A percentile compares a stretch with the other conserved stretches of the same genome.
Conservation (phyloP, 1,139 yeast genomes). For the Candida frijolesensis region DNA sequence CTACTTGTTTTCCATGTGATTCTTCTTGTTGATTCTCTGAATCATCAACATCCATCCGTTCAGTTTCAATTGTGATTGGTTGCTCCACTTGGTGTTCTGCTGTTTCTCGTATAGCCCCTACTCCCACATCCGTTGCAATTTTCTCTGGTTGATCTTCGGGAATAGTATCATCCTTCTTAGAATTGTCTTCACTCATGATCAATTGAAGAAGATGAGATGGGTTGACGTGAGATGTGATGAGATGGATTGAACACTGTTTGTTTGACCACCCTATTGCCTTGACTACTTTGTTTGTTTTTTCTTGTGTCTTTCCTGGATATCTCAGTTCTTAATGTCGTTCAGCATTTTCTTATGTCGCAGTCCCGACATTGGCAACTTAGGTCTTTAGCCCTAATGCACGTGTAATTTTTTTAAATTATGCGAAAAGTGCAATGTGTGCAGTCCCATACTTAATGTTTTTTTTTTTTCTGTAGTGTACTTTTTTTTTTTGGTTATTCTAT, state of each 20-base stretch:
- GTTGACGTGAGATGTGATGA: not conserved
- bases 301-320: not conserved
- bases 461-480: not conserved
- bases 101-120: not conserved
- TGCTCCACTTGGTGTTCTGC: constrained; percentile 2
- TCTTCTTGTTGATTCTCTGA: not conserved
- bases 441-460: not conserved
- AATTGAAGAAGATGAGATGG: not conserved
- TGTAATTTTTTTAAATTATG: not conserved
- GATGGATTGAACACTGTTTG: not conserved
- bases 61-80: not conserved
- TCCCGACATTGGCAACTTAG: not conserved
- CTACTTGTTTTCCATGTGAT: not conserved
- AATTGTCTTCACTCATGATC: constrained; percentile 13
- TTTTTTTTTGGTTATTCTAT: not conserved
- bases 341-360: not conserved
- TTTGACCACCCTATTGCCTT: not conserved
- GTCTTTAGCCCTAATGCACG: constrained; percentile 3
- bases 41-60: not conserved
- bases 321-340: not conserved
- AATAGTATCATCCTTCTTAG: constrained; percentile 5
- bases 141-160: constrained; percentile 6
- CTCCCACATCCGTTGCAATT: constrained; percentile 2
- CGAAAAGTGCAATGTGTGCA: not conserved
- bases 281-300: not conserved